These are phyloP conservation scores for Aureobasidium sp. DNA, from an alignment of 2,329 filamentous ascomycete genomes.

Conservation along the genomic window DNA sequence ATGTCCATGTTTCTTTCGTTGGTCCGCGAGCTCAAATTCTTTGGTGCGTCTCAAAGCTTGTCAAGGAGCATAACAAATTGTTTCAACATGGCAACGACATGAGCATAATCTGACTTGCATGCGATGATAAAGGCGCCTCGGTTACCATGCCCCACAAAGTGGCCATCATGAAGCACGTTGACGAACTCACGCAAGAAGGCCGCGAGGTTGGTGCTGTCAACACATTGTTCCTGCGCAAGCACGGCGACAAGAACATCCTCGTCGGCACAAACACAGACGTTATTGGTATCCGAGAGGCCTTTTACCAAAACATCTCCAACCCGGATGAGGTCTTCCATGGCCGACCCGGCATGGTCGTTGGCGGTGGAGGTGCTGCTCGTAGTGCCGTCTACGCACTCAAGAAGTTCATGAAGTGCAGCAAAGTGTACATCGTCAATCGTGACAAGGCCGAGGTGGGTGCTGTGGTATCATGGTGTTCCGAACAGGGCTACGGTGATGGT, in stretches of 20 bases:
- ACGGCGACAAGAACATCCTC: slow-evolving; percentile 42
- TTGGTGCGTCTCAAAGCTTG: slow-evolving; percentile 38
- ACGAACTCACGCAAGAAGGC: slow-evolving; percentile 64
- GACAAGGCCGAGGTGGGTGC: slow-evolving; percentile 57
- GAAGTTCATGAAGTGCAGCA: slow-evolving; percentile 48
- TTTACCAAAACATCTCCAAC: slow-evolving; percentile 38
- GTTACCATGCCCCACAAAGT: slow-evolving; percentile 84
- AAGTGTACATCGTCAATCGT: slow-evolving; percentile 70
- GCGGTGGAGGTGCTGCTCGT: slow-evolving; percentile 70
- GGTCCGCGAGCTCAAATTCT: slow-evolving; percentile 50
- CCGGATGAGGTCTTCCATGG: slow-evolving; percentile 43
- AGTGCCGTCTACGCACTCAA: slow-evolving; percentile 64
- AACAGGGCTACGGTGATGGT: slow-evolving; percentile 49
- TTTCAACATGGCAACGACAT: background rate
- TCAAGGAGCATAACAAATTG: background rate
- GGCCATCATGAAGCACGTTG: slow-evolving; percentile 62
- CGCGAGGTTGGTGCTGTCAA: slow-evolving; percentile 69
- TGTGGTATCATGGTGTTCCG: slow-evolving; percentile 55
- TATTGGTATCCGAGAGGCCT: slow-evolving; percentile 65
- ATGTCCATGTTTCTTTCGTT: slow-evolving; percentile 38
- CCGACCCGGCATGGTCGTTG: slow-evolving; percentile 62
- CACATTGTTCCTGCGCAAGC: slow-evolving; percentile 58
- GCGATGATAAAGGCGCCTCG: slow-evolving; percentile 39
- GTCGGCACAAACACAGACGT: slow-evolving; percentile 78
- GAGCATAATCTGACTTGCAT: background rate